Evolutionary conservation across 805 yeast species (phyloP).

Genomic region (Pichia nanzhaoensis): DNA sequence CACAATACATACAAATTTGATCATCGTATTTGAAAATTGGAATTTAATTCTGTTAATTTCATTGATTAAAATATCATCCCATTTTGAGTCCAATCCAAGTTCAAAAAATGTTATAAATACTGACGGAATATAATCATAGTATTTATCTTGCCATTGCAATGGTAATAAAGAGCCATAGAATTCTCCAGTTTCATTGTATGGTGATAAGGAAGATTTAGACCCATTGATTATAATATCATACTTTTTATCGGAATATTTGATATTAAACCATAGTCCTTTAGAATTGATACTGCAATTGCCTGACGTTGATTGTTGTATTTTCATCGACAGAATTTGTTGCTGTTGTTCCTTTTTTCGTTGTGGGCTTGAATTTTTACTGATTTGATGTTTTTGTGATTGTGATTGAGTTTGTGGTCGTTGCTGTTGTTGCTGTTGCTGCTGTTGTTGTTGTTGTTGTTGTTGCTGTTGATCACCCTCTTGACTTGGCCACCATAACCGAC

Average conservation of each 20-base stretch:
- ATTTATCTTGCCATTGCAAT: slow-evolving; percentile 47
- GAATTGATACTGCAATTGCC: background rate
- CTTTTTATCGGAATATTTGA: slow-evolving; percentile 7
- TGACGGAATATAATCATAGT: slow-evolving; percentile 40
- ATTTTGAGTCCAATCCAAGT: slow-evolving; percentile 23
- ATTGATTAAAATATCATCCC: slow-evolving; percentile 25
- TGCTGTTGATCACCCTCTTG: background rate
- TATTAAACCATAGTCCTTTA: slow-evolving; percentile 12
- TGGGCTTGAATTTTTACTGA: background rate
- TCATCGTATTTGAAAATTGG: slow-evolving; percentile 19
- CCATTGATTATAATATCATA: slow-evolving; percentile 12
- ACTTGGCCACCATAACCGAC: slow-evolving; percentile 12
- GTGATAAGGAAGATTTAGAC: slow-evolving; percentile 33
- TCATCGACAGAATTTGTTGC: background rate
- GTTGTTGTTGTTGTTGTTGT: background rate
- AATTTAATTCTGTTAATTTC: slow-evolving; percentile 33
- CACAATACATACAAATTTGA: slow-evolving; percentile 6
- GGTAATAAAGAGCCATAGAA: slow-evolving; percentile 39
- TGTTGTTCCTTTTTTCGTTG: slow-evolving; percentile 3
- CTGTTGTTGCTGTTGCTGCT: too few species aligned
- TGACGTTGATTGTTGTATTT: background rate
- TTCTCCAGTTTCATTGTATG: slow-evolving; percentile 34
- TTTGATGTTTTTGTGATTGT: too few species aligned
- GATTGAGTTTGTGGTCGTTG: too few species aligned
- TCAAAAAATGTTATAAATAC: slow-evolving; percentile 41